phyloP scores from a whole-genome alignment of 352 stramenopile species.

The Globisporangium splendens region DNA sequence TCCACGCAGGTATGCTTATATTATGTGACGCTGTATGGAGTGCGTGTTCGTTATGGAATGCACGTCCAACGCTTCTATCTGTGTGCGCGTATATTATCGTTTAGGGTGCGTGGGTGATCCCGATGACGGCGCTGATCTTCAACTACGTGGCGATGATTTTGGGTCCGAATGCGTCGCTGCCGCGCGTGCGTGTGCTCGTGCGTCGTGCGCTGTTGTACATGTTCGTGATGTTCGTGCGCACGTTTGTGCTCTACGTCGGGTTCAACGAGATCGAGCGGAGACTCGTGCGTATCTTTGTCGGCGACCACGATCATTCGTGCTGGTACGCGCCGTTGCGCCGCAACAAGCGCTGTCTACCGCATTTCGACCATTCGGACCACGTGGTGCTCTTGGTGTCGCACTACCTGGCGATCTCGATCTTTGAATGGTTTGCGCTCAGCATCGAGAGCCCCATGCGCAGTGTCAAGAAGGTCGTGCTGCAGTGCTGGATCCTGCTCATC shows the following conservation, averaged over 20 bases:
- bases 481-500: slow-evolving; percentile 41
- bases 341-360: slow-evolving; percentile 39
- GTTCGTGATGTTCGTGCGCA: slow-evolving; percentile 56
- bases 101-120: slow-evolving; percentile 64
- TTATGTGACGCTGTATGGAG: too few species aligned
- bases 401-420: slow-evolving; percentile 65
- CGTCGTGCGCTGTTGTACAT: slow-evolving; percentile 58
- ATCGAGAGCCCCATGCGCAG: slow-evolving; percentile 34
- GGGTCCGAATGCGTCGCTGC: slow-evolving; percentile 38
- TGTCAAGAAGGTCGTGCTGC: slow-evolving; percentile 52
- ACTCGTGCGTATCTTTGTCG: slow-evolving; percentile 34
- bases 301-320: slow-evolving; percentile 29
- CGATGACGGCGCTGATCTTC: slow-evolving; percentile 50
- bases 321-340: slow-evolving; percentile 62
- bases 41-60: too few species aligned
- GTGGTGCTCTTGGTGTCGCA: slow-evolving; percentile 70
- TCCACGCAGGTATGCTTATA: slow-evolving; percentile 28
- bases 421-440: slow-evolving; percentile 70
- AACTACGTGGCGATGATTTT: slow-evolving; percentile 75
- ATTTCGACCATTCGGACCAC: slow-evolving; percentile 81
- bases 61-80: too few species aligned
- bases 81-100: slow-evolving; percentile 3
- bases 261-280: slow-evolving; percentile 50
- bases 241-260: slow-evolving; percentile 61
- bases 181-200: slow-evolving; percentile 48